Evolutionary conservation across 495 filamentous ascomycete species (phyloP).

Genomic region (Aspergillus ostianus): DNA sequence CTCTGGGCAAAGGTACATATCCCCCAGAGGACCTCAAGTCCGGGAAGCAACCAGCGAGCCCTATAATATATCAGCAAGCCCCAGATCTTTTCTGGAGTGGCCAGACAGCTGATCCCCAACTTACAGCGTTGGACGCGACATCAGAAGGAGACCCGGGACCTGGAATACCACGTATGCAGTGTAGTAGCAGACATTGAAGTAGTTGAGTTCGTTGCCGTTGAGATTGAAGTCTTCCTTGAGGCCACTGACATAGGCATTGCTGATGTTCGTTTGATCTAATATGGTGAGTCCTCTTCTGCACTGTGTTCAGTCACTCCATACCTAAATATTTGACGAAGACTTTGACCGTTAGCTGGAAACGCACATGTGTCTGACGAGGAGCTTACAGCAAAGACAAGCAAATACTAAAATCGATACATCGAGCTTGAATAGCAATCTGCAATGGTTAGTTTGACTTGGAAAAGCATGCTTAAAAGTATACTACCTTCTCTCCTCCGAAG

Average conservation of each 20-base stretch:
- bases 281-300: background rate
- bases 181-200: constrained; percentile 41
- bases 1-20: constrained; percentile 38
- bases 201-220: constrained; percentile 53
- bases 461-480: background rate
- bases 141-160: constrained; percentile 33
- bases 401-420: constrained; percentile 36
- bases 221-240: constrained; percentile 60
- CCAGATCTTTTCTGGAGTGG: background rate
- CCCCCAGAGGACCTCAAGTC: constrained; percentile 29
- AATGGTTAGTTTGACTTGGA: background rate
- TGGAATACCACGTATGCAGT: constrained; percentile 42
- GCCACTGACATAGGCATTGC: constrained; percentile 54
- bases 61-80: constrained; percentile 9
- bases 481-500: constrained; percentile 40
- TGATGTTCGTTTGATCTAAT: constrained; percentile 46
- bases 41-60: constrained; percentile 38
- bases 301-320: constrained; percentile 2
- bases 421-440: constrained; percentile 31
- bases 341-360: constrained; percentile 12
- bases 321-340: constrained; percentile 39
- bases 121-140: constrained; percentile 36
- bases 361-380: background rate
- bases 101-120: background rate
- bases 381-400: constrained; percentile 40